Conservation (phyloP, 768 basidiomycete genomes). For the Saitozyma podzolica region DNA sequence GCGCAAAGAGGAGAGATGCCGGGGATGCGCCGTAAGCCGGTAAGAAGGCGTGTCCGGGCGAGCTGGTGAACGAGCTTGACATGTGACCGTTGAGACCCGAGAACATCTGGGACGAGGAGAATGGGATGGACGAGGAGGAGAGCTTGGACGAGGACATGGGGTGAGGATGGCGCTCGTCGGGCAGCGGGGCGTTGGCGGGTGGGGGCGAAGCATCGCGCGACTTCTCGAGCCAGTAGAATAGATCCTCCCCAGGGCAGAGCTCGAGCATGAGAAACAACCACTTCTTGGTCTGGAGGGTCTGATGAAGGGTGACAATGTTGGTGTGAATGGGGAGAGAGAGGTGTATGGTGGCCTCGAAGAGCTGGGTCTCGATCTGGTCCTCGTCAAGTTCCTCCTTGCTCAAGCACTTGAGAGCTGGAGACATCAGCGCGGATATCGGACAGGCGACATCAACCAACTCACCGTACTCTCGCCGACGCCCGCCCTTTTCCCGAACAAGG, state of each 20-base stretch:
- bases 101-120: slow-evolving; percentile 48
- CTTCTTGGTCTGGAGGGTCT: slow-evolving; percentile 84
- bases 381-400: slow-evolving; percentile 90
- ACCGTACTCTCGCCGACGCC: slow-evolving; percentile 51
- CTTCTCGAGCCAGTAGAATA: slow-evolving; percentile 71
- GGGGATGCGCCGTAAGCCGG: slow-evolving; percentile 29
- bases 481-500: slow-evolving; percentile 61
- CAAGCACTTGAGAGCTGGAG: slow-evolving; percentile 90
- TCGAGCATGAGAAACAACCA: slow-evolving; percentile 91
- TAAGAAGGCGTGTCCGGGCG: slow-evolving; percentile 43
- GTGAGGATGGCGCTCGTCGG: slow-evolving; percentile 28
- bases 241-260: slow-evolving; percentile 92
- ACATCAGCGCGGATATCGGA: slow-evolving; percentile 7
- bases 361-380: slow-evolving; percentile 81
- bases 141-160: slow-evolving; percentile 50
- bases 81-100: slow-evolving; percentile 23
- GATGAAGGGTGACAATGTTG: slow-evolving; percentile 92
- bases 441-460: slow-evolving; percentile 16
- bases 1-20: slow-evolving; percentile 44
- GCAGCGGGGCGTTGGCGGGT: slow-evolving; percentile 26
- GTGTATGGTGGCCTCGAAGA: slow-evolving; percentile 93
- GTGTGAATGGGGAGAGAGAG: slow-evolving; percentile 85
- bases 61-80: slow-evolving; percentile 37
- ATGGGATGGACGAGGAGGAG: slow-evolving; percentile 50
- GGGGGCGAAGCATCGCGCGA: slow-evolving; percentile 65